phyloP scores from a whole-genome alignment of 2,329 filamentous ascomycete species.

The Coniella vitis region DNA sequence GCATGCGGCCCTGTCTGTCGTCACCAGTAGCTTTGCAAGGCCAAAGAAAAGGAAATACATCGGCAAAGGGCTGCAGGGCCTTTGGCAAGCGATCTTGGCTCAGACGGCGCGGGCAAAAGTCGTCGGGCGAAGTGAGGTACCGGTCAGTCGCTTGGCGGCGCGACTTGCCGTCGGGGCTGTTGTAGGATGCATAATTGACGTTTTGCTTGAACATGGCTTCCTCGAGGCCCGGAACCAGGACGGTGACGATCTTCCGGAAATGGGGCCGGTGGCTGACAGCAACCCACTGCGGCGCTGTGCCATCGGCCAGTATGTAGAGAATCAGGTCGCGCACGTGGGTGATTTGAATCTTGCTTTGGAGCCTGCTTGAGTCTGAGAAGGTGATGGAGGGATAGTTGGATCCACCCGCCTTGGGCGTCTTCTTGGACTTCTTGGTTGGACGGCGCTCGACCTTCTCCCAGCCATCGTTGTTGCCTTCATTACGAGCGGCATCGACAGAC shows the following conservation, averaged over 20 bases:
- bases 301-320: conserved; percentile 62
- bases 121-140: conserved; percentile 43
- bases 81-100: conserved; percentile 44
- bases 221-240: conserved; percentile 91
- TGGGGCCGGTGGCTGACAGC: conserved; percentile 54
- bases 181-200: conserved; percentile 43
- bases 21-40: conserved; percentile 84
- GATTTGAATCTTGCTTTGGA: conserved; percentile 56
- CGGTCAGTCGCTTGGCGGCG: conserved; percentile 26
- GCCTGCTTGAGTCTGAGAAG: conserved; percentile 50
- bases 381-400: conserved; percentile 53
- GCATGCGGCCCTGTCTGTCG: conserved; percentile 69
- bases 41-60: conserved; percentile 85
- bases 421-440: conserved; percentile 53
- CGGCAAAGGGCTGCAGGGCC: conserved; percentile 59
- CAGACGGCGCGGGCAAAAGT: conserved; percentile 52
- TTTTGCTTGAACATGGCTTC: conserved; percentile 75
- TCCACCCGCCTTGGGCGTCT: conserved; percentile 48
- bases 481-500: conserved; percentile 10
- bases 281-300: conserved; percentile 58
- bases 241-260: conserved; percentile 72
- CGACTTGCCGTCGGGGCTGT: conserved; percentile 24
- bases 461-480: conserved; percentile 29
- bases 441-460: conserved; percentile 48
- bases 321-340: conserved; percentile 57